A percentile compares a stretch with the other conserved stretches of the same genome.
phyloP scores from a whole-genome alignment of 2,329 filamentous ascomycete species.

The Penicillium digitatum region DNA sequence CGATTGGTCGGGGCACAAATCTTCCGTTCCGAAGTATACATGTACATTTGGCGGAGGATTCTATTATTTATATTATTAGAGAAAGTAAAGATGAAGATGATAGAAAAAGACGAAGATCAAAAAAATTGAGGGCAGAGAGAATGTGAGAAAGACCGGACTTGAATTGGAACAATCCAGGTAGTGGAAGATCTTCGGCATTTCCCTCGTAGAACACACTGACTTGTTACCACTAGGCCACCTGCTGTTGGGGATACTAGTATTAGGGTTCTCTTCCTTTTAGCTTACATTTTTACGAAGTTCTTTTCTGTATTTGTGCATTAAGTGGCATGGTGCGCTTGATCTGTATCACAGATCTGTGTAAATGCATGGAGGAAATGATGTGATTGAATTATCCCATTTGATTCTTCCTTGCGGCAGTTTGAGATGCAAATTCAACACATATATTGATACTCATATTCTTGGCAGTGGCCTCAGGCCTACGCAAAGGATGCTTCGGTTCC shows the following conservation, averaged over 20 bases:
- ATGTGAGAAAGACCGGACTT: not conserved
- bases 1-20: not conserved
- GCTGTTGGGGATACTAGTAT: not conserved
- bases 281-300: too few relatives aligned
- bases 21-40: constrained; percentile 7
- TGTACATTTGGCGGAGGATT: not conserved
- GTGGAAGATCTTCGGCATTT: constrained; percentile 2
- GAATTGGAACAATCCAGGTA: not conserved
- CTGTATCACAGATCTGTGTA: not conserved
- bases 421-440: not conserved
- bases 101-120: too few relatives aligned
- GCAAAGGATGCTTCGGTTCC: not conserved
- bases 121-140: too few relatives aligned
- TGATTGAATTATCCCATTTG: not conserved
- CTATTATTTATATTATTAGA: not conserved
- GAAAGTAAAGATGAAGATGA: too few relatives aligned
- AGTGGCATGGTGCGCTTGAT: too few relatives aligned
- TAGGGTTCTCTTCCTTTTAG: not conserved
- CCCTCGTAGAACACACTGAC: not conserved
- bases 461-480: not conserved
- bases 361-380: not conserved
- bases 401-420: too few relatives aligned
- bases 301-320: not conserved
- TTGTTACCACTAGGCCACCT: not conserved
- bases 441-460: not conserved